phyloP scores from a whole-genome alignment of 2,329 filamentous ascomycete genomes.

The Hymenoscyphus repandus region DNA sequence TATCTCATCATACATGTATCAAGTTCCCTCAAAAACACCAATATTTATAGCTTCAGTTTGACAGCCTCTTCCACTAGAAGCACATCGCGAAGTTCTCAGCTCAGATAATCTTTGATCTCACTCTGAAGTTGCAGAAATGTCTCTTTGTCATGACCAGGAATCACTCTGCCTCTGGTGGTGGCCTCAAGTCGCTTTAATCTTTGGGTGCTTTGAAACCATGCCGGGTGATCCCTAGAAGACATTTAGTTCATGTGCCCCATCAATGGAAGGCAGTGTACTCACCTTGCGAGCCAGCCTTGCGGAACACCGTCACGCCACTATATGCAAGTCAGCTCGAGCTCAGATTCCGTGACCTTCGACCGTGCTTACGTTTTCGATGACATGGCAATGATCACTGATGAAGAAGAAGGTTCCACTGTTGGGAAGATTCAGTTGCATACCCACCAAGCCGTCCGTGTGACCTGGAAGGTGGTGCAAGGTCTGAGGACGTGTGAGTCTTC shows the following conservation, averaged over 20 bases:
- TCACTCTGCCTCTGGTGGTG: slow-evolving; percentile 25
- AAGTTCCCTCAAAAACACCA: too few species aligned
- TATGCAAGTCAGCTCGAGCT: not conserved
- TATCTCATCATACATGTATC: too few species aligned
- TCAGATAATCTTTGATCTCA: slow-evolving; percentile 25
- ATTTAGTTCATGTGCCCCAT: too few species aligned
- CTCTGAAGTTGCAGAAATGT: slow-evolving; percentile 25
- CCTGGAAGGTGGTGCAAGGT: slow-evolving; percentile 27
- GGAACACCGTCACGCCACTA: slow-evolving; percentile 28
- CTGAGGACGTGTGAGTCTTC: not conserved
- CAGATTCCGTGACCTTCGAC: too few species aligned
- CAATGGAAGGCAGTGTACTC: slow-evolving; percentile 1
- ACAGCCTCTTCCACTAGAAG: too few species aligned
- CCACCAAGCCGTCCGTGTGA: slow-evolving; percentile 27
- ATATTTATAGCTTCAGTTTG: too few species aligned
- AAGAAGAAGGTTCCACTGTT: slow-evolving; percentile 32
- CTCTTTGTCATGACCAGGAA: slow-evolving; percentile 27
- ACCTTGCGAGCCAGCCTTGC: slow-evolving; percentile 32
- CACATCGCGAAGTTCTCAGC: slow-evolving; percentile 2
- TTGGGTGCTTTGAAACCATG: slow-evolving; percentile 32
- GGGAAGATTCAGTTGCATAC: slow-evolving; percentile 31
- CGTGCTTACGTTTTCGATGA: slow-evolving; percentile 27
- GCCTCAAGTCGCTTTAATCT: slow-evolving; percentile 28
- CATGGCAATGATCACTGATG: slow-evolving; percentile 32
- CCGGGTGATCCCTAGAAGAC: slow-evolving; percentile 26